These are phyloP conservation scores for Gliomastix tumulicola DNA, from an alignment of 2,329 filamentous ascomycete species.

Conservation along the genomic window DNA sequence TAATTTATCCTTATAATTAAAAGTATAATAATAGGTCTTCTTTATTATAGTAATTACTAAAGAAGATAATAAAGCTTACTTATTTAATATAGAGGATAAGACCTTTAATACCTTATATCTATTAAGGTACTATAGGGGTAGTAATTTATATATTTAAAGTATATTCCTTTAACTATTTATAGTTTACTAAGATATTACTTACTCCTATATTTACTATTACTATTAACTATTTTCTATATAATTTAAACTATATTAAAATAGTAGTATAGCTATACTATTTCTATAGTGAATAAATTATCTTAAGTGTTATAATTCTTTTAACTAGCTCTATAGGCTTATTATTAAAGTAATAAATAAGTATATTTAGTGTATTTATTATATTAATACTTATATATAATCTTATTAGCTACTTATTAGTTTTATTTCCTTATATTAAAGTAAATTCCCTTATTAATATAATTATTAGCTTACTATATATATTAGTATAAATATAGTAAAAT, in stretches of 20 bases:
- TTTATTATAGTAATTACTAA: background rate
- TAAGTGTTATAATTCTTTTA: slow-evolving; percentile 1
- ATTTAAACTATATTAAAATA: slow-evolving; percentile 1
- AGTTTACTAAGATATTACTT: background rate
- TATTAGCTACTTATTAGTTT: background rate
- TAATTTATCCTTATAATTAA: background rate
- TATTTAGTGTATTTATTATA: background rate
- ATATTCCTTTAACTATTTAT: background rate
- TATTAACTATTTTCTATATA: background rate
- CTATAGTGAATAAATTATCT: background rate
- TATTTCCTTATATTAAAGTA: background rate
- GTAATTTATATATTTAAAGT: background rate
- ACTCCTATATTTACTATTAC: no score
- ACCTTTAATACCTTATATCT: background rate
- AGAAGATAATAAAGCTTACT: background rate
- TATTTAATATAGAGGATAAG: background rate
- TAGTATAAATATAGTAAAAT: background rate
- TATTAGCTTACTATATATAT: background rate
- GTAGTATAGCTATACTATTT: background rate
- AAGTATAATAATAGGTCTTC: background rate
- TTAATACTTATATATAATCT: background rate
- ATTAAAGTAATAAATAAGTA: background rate
- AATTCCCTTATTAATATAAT: background rate
- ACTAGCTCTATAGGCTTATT: background rate
- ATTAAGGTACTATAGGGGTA: background rate